Evolutionary conservation across 129 eudicot genomes (phyloP).

Genomic region (Pulicaria dysenterica): DNA sequence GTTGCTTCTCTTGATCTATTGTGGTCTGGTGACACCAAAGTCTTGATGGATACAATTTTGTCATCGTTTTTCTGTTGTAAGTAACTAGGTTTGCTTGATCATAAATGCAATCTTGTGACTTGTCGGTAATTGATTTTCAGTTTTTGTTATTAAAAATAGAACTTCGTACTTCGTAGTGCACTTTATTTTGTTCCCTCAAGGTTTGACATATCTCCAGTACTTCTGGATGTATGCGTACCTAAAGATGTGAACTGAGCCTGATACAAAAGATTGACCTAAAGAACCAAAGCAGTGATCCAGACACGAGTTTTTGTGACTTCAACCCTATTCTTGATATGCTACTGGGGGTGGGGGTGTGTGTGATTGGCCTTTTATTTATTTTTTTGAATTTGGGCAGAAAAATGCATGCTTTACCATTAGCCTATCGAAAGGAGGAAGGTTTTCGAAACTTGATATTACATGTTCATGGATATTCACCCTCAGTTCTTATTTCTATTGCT

Average conservation of each 20-base stretch:
- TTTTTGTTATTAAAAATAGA: neutral
- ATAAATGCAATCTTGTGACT: neutral
- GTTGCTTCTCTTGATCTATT: conserved; percentile 11
- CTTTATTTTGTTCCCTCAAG: too few relatives aligned
- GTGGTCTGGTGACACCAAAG: neutral
- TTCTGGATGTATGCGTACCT: neutral
- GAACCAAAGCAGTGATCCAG: too few relatives aligned
- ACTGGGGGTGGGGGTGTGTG: neutral
- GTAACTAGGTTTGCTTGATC: neutral
- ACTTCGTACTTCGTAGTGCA: too few relatives aligned
- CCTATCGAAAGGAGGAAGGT: neutral
- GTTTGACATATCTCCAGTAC: neutral
- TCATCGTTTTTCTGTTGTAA: neutral
- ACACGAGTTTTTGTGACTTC: neutral
- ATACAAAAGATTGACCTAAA: neutral
- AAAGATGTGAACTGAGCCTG: neutral
- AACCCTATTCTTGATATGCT: neutral
- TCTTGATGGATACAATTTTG: neutral
- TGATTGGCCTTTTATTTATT: neutral
- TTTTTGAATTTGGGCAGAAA: neutral
- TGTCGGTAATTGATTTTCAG: neutral
- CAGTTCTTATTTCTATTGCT: neutral
- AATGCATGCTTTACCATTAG: neutral
- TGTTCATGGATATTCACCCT: neutral
- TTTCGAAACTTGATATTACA: neutral